phyloP scores from a whole-genome alignment of 2,329 filamentous ascomycete species.

The Rasamsonia emersonii region DNA sequence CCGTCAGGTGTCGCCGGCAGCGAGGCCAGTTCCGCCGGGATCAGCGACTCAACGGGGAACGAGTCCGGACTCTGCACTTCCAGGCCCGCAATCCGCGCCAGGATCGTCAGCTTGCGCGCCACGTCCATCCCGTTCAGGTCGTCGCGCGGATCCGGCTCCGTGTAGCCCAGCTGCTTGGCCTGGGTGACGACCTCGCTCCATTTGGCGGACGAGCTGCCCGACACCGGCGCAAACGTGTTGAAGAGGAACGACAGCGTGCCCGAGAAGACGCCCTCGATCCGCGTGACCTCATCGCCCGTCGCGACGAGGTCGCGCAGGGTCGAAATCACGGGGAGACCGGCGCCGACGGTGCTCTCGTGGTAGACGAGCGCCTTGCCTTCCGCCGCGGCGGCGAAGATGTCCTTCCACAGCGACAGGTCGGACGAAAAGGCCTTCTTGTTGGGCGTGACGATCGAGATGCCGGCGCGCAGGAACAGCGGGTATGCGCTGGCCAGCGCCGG shows the following conservation, averaged over 20 bases:
- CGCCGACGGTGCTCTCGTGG: constrained; percentile 91
- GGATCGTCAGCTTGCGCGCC: constrained; percentile 90
- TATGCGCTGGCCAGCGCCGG: constrained; percentile 77
- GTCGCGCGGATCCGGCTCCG: constrained; percentile 77
- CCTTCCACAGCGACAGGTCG: constrained; percentile 70
- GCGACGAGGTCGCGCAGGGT: constrained; percentile 90
- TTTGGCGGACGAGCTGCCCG: constrained; percentile 52
- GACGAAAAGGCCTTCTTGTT: constrained; percentile 98
- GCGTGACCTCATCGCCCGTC: constrained; percentile 83
- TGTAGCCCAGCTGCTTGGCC: constrained; percentile 88
- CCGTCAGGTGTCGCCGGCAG: constrained; percentile 46
- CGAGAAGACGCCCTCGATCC: constrained; percentile 94
- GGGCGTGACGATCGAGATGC: constrained; percentile 86
- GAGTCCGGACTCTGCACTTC: constrained; percentile 73
- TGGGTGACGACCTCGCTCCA: constrained; percentile 90
- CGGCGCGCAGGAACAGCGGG: constrained; percentile 68
- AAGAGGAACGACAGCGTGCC: constrained; percentile 98
- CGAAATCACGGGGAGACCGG: constrained; percentile 85
- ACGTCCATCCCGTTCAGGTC: constrained; percentile 84
- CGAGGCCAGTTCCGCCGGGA: constrained; percentile 76
- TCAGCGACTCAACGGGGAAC: constrained; percentile 90
- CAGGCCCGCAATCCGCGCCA: constrained; percentile 77
- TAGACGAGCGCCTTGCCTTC: constrained; percentile 65
- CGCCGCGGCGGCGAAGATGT: constrained; percentile 69
- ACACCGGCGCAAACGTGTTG: constrained; percentile 86